Conservation (phyloP, 2,329 filamentous ascomycete genomes). For the Coleophoma cylindrospora region DNA sequence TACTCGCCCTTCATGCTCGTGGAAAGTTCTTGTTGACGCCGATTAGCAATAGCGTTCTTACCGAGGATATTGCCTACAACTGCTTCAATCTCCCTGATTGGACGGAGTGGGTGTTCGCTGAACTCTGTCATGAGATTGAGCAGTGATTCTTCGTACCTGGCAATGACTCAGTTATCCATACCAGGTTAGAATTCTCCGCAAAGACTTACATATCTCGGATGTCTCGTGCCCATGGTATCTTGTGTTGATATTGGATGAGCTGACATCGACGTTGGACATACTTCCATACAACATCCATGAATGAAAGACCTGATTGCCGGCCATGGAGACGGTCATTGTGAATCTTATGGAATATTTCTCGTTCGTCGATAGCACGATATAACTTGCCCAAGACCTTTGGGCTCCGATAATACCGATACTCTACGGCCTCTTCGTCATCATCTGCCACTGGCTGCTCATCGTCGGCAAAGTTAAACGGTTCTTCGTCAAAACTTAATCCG, state of each 20-base stretch:
- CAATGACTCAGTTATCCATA: not conserved
- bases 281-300: conserved; percentile 28
- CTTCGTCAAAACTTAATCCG: conserved; percentile 16
- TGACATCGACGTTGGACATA: conserved; percentile 31
- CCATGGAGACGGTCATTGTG: conserved; percentile 9
- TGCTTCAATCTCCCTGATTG: conserved; percentile 46
- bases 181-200: conserved; percentile 1
- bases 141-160: conserved; percentile 48
- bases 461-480: not conserved
- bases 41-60: conserved; percentile 33
- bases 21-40: conserved; percentile 34
- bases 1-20: conserved; percentile 37
- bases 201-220: conserved; percentile 40
- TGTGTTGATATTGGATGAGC: conserved; percentile 32
- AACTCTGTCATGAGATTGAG: conserved; percentile 39
- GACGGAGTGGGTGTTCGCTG: conserved; percentile 32
- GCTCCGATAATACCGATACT: conserved; percentile 59
- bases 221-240: conserved; percentile 29
- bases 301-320: conserved; percentile 5
- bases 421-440: conserved; percentile 38
- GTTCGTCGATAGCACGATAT: conserved; percentile 70
- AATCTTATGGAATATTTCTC: conserved; percentile 45
- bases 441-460: conserved; percentile 39
- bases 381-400: conserved; percentile 64
- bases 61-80: conserved; percentile 54